These are phyloP conservation scores for Sambucus nigra DNA, from an alignment of 129 eudicot genomes.

Conservation along the genomic window DNA sequence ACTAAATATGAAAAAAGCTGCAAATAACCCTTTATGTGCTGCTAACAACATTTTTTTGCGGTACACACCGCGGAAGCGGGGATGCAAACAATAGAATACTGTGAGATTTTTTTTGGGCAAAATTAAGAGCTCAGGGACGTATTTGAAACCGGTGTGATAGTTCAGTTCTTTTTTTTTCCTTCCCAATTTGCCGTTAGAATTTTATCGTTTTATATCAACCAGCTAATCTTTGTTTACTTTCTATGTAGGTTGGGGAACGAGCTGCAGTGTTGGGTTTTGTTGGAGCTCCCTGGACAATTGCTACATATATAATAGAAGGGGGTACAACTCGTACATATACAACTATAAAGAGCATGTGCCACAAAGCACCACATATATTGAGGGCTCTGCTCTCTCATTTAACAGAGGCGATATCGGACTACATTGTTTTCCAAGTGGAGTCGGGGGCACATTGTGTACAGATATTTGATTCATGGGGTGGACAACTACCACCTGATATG, in stretches of 20 bases:
- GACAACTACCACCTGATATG: constrained; percentile 88
- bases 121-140: too few relatives aligned
- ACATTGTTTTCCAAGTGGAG: constrained; percentile 70
- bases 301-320: constrained; percentile 93
- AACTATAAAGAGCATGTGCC: constrained; percentile 92
- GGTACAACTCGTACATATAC: constrained; percentile 93
- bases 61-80: too few relatives aligned
- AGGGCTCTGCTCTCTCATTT: constrained; percentile 78
- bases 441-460: constrained; percentile 94
- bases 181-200: too few relatives aligned
- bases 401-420: constrained; percentile 73
- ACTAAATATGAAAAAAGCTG: too few relatives aligned
- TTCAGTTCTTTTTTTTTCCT: too few relatives aligned
- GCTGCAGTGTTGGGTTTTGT: constrained; percentile 98
- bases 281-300: constrained; percentile 99
- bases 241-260: constrained; percentile 59
- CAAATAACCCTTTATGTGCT: too few relatives aligned
- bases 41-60: too few relatives aligned
- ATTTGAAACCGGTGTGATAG: too few relatives aligned
- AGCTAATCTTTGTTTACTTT: constrained; percentile 1
- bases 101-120: too few relatives aligned
- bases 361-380: constrained; percentile 63
- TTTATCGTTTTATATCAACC: neutral
- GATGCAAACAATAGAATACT: too few relatives aligned
- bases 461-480: constrained; percentile 98